phyloP scores from a whole-genome alignment of 148 eudicot genomes.

The Camellia granthamiana region DNA sequence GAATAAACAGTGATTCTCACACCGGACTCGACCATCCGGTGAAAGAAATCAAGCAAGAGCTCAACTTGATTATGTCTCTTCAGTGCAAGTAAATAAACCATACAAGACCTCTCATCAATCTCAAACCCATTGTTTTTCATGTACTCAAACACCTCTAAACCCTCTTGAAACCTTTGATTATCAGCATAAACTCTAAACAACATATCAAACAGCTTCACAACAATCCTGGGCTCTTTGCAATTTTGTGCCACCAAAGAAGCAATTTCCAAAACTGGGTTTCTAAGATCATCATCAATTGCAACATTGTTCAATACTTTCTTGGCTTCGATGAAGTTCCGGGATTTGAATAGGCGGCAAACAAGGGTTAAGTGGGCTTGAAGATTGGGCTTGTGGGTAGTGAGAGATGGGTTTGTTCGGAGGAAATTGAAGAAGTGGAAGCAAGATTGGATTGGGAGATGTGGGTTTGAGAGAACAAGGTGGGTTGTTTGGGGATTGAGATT shows the following conservation, averaged over 20 bases:
- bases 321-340: conserved; percentile 45
- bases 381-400: conserved; percentile 38
- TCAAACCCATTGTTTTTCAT: conserved; percentile 45
- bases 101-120: conserved; percentile 78
- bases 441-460: conserved; percentile 39
- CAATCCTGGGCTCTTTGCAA: conserved; percentile 24
- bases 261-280: conserved; percentile 40
- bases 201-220: conserved; percentile 60
- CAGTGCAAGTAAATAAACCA: conserved; percentile 66
- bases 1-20: conserved; percentile 69
- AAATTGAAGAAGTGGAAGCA: conserved; percentile 59
- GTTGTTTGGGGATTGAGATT: conserved; percentile 40
- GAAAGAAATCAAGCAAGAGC: conserved; percentile 39
- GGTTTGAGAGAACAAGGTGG: conserved; percentile 60
- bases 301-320: conserved; percentile 43
- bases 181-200: conserved; percentile 71
- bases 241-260: conserved; percentile 36
- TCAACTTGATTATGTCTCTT: conserved; percentile 49
- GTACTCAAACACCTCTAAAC: conserved; percentile 67
- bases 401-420: conserved; percentile 33
- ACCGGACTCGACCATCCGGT: conserved; percentile 55
- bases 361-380: conserved; percentile 47
- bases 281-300: conserved; percentile 34
- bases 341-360: conserved; percentile 49
- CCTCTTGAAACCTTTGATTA: conserved; percentile 49